Conservation (phyloP, 306 rosid genomes). For the Adenanthera pavonina region DNA sequence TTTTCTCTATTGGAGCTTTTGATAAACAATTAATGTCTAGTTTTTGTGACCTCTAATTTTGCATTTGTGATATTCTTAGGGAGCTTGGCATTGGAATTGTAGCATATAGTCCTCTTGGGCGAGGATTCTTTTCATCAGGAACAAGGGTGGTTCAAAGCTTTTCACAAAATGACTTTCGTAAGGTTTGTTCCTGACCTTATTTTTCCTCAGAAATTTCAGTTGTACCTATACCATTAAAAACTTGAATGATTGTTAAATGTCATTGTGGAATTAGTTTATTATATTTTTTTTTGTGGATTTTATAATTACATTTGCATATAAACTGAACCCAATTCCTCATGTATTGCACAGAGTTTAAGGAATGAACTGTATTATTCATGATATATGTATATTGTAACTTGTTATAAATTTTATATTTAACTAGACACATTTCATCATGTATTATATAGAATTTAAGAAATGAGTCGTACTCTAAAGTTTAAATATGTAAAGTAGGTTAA, state of each 20-base stretch:
- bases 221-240: background rate
- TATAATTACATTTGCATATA: background rate
- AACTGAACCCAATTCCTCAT: background rate
- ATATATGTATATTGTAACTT: too few relatives aligned
- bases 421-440: too few relatives aligned
- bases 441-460: too few relatives aligned
- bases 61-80: constrained; percentile 27
- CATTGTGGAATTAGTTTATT: background rate
- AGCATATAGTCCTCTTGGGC: constrained; percentile 71
- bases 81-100: constrained; percentile 74
- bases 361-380: too few relatives aligned
- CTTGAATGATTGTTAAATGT: background rate
- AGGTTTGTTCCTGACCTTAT: constrained; percentile 41
- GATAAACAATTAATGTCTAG: background rate
- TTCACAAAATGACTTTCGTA: constrained; percentile 41
- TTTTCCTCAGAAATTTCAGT: background rate
- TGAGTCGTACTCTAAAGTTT: too few relatives aligned
- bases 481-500: too few relatives aligned
- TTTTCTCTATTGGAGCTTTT: background rate
- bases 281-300: background rate
- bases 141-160: constrained; percentile 42
- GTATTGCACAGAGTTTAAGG: too few relatives aligned
- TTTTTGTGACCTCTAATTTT: background rate
- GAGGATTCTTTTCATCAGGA: constrained; percentile 64
- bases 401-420: too few relatives aligned